Evolutionary conservation across 352 stramenopile genomes (phyloP), one percentile per base, ranked within the genome.

Genomic region (Phytopythium cucurbitacearum): DNA sequence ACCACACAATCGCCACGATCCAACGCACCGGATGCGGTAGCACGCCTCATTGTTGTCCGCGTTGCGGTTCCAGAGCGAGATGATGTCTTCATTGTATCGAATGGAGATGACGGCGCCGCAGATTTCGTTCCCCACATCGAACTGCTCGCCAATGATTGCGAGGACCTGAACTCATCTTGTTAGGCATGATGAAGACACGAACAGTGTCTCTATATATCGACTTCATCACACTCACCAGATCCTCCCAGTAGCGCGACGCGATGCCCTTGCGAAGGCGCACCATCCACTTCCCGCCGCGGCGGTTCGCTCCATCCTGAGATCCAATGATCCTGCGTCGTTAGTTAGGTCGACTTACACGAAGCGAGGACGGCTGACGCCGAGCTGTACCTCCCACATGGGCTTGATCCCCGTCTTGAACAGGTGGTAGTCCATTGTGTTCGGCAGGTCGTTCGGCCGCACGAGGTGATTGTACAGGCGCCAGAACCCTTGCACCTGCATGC

Each of bases 391-490:
- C 91, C 91, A 98, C 68, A 96, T 96, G 11, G 91, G 91, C 69
- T 96, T 97, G 59, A 97, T 97, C 37, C 90, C 91, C 3, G 92
- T 87, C 65, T 96, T 96, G 58, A 98, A 98, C 34, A 98, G 69
- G 56, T 97, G 88, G 56, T 96, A 96, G 57, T 98, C 91, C 72
- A 95, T 95, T 4, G 80, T 89, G 64, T 90, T 94, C 28, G 77
- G 73, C 10, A 97, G 70, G 49, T 98, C 87, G 66, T 96, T 95
- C 15, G 91, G 89, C 35, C 91, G 82, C 43, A 95, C 71, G 48
- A 98, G 72, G 60, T 97, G 86, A 60, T 97, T 97, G 71, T 98
- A 98, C 35, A 98, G 74, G 39, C 78, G 80, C 89, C 91, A 98
- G 64, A 98, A 98, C 48, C 87, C 86, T 71, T 98, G 86, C 41